Conservation (phyloP, 768 basidiomycete species). For the Cystofilobasidium capitatum region DNA sequence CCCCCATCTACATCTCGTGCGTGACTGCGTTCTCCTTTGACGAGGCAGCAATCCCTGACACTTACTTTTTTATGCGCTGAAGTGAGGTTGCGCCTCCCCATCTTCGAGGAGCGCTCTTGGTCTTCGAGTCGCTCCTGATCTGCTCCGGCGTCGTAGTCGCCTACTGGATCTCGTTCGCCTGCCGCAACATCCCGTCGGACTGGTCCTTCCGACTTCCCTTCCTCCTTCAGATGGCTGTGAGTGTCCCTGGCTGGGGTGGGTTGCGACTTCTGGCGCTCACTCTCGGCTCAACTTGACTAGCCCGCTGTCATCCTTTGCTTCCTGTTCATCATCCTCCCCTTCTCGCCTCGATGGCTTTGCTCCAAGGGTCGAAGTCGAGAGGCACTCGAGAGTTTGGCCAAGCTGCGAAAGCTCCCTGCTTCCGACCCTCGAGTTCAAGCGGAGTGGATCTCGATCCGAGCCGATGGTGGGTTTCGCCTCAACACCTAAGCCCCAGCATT, state of each 20-base stretch:
- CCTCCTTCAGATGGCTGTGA: conserved; percentile 1
- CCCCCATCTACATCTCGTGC: conserved; percentile 9
- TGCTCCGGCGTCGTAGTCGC: background rate
- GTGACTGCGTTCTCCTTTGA: background rate
- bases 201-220: conserved; percentile 13
- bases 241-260: background rate
- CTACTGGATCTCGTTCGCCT: background rate
- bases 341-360: conserved; percentile 26
- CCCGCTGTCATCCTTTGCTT: background rate
- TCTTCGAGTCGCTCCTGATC: background rate
- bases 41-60: background rate
- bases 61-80: no score
- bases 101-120: background rate
- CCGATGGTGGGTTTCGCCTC: conserved; percentile 21
- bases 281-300: background rate
- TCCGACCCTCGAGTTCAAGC: conserved; percentile 25
- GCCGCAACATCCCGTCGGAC: conserved; percentile 5
- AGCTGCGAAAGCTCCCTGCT: conserved; percentile 20
- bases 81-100: conserved; percentile 9
- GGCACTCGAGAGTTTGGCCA: conserved; percentile 28
- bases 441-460: conserved; percentile 27
- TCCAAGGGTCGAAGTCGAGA: conserved; percentile 26
- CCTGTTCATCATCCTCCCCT: background rate
- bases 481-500: no score
- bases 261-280: background rate